Evolutionary conservation across 768 basidiomycete genomes (phyloP).

Genomic region (Paxillus rubicundulus): DNA sequence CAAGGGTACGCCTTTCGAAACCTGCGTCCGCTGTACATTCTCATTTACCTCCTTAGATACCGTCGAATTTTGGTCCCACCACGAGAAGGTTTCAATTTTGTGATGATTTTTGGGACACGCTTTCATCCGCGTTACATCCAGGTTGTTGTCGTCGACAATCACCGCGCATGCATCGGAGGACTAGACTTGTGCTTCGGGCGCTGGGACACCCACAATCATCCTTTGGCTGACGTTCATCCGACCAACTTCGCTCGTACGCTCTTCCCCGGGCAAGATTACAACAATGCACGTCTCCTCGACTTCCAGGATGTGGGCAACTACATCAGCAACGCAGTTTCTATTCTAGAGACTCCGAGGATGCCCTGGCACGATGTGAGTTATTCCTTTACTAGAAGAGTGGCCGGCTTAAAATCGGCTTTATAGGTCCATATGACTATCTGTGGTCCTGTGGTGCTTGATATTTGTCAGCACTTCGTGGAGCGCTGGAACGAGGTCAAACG

Average conservation of each 20-base stretch:
- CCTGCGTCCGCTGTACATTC: neutral
- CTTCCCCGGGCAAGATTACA: constrained; percentile 94
- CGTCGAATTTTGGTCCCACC: constrained; percentile 88
- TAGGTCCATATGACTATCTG: constrained; percentile 82
- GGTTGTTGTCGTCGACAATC: constrained; percentile 86
- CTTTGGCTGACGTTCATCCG: constrained; percentile 89
- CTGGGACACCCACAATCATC: constrained; percentile 92
- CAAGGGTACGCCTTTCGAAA: constrained; percentile 44
- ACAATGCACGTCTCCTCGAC: constrained; percentile 84
- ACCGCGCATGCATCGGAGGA: constrained; percentile 84
- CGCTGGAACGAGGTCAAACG: constrained; percentile 90
- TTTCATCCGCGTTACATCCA: constrained; percentile 9
- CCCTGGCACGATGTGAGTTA: constrained; percentile 91
- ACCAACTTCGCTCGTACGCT: constrained; percentile 77
- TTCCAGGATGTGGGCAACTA: constrained; percentile 82
- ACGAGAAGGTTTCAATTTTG: constrained; percentile 60
- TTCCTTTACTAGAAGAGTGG: neutral
- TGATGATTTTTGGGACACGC: neutral
- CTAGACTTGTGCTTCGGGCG: constrained; percentile 96
- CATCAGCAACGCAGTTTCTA: constrained; percentile 65
- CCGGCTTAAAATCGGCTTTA: neutral
- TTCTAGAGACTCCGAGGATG: constrained; percentile 73
- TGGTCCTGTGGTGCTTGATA: constrained; percentile 83
- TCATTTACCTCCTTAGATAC: constrained; percentile 44
- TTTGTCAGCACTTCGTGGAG: constrained; percentile 91